Base-by-base conservation (phyloP, 164 flowering plant species). In the Vitis cinerea region DNA sequence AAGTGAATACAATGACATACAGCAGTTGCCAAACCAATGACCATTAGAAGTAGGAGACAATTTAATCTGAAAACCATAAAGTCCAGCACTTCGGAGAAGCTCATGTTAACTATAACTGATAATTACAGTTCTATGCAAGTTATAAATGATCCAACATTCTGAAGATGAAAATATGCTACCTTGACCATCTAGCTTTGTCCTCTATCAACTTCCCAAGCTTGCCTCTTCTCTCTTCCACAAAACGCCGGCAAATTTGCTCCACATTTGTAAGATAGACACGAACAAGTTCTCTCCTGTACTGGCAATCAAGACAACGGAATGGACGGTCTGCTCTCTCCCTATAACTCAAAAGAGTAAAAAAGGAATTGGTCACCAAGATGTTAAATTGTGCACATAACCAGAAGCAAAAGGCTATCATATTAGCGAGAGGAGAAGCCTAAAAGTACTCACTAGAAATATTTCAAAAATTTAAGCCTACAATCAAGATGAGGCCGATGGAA, bases 321-420 rank as follows among this genome's bases (percentile, higher is more conserved):
- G 97, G 98, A 3, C 92, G 93, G 66, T 90, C 85, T 69, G 90
- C 82, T 83, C 83, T 92, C 78, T 94, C 98, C 88, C 98, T 94
- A 61, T n/a, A 70, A 80, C 69, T 50, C 13, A 71, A n/a, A 57
- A 63, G 47, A 14, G 49, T 23, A 11, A 27, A 10, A 65, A 29
- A n/a, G 49, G 10, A 16, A 14, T 48, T 10, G n/a, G 55, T 56
- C 30, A 27, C 9, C 53, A 48, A 9, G 10, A 50, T 59, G 51
- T 19, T 16, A 27, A 30, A 30, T 6, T 6, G 7, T 37, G 44
- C 4, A 37, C 7, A 37, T 0, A 37, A 37, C 44, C 44, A 37
- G 37, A 68, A 48, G 23, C 50, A 61, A 52, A 44, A 49, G 13
- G 57, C 10, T 17, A 63, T 29, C 23, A 48, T 3, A 23, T 23